phyloP scores from a whole-genome alignment of 2,329 filamentous ascomycete genomes.

The Talaromyces piceae region DNA sequence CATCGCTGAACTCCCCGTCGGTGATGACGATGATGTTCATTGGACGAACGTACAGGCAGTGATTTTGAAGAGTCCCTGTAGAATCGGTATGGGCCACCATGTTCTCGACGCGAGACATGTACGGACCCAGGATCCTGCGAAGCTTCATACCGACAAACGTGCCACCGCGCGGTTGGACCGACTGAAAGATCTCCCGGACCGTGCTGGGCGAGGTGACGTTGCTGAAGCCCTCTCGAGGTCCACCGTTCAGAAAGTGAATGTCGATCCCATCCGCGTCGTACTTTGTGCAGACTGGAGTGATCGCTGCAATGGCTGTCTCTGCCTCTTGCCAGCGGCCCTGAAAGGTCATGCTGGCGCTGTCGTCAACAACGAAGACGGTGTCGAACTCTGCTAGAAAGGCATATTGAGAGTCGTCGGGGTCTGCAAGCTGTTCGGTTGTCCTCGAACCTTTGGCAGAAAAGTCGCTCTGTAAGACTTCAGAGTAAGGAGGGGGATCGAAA shows the following conservation, averaged over 20 bases:
- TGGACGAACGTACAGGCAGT: constrained; percentile 52
- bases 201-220: constrained; percentile 53
- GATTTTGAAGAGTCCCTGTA: constrained; percentile 19
- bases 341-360: constrained; percentile 81
- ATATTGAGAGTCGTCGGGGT: constrained; percentile 55
- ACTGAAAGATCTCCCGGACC: constrained; percentile 64
- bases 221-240: constrained; percentile 48
- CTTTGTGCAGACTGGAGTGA: constrained; percentile 72
- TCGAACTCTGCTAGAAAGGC: constrained; percentile 74
- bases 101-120: constrained; percentile 52
- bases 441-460: background rate
- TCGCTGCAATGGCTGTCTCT: constrained; percentile 58
- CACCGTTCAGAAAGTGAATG: constrained; percentile 79
- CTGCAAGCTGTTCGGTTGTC: background rate
- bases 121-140: constrained; percentile 63
- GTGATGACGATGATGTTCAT: constrained; percentile 92
- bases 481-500: constrained; percentile 9
- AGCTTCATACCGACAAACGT: constrained; percentile 72
- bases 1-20: constrained; percentile 74
- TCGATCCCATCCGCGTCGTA: constrained; percentile 83
- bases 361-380: constrained; percentile 85
- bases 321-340: constrained; percentile 72
- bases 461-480: too few species aligned
- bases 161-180: constrained; percentile 54
- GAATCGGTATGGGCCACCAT: constrained; percentile 31